Base-by-base conservation (phyloP, 1,139 yeast species). In the Zygosaccharomyces sapae region DNA sequence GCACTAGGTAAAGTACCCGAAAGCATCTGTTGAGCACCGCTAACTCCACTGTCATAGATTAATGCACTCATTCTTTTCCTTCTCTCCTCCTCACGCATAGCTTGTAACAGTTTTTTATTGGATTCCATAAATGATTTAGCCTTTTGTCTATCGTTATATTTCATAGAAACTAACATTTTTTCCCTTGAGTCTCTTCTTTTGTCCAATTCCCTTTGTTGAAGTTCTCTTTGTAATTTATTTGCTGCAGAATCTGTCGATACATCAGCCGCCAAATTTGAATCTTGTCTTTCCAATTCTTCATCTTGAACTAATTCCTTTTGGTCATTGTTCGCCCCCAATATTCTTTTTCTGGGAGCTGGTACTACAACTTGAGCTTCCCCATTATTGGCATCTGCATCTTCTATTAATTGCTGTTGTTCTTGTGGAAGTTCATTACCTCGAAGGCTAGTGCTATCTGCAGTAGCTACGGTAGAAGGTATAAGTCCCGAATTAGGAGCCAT, bases 91-190 rank as follows among this genome's bases (percentile, higher is more conserved):
- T 61, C 63, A 38, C 60, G 54, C 62, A 63, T 56, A 1, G 67
- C 67, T 43, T 53, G 49, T 22, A 63, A 48, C 10, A 63, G 47
- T 42, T 62, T 59, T 41, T 59, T 60, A 43, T 63, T 62, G 3
- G 63, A 56, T 46, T 59, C 63, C 65, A 63, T 63, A 43, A 63
- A 63, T 5, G 58, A 53, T 45, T 61, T 63, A 7, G 67, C 59
- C 40, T 56, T 59, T 35, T 58, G 60, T 41, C 66, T 57, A 41
- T 63, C 67, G 35, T 63, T 63, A 45, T 63, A 63, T 47, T 63
- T 63, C 58, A 63, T 55, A 37, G 56, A 58, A 6, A 61, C 66
- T 13, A 63, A 50, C 67, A 63, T 63, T 39, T 55, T 57, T 39
- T 63, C 67, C 22, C 65, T 51, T 4, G 59, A 54, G 42, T 63